Evolutionary conservation across 306 rosid species (phyloP).

Genomic region (Rosa persica): DNA sequence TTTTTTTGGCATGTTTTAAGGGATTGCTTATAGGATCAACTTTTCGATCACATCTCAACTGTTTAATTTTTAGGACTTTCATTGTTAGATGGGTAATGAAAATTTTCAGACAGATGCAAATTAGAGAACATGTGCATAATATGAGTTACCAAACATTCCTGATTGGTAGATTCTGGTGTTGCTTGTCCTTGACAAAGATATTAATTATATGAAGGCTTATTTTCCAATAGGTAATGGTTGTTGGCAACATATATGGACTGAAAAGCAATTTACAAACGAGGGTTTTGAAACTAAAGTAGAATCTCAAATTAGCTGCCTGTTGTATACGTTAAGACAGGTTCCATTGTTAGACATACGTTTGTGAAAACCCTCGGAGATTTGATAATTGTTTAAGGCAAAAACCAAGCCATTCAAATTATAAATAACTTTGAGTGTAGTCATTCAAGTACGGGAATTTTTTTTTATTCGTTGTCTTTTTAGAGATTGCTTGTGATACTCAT

Average conservation of each 20-base stretch:
- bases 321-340: conserved; percentile 69
- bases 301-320: conserved; percentile 81
- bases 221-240: conserved; percentile 69
- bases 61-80: no score
- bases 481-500: no score
- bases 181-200: conserved; percentile 83
- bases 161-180: conserved; percentile 86
- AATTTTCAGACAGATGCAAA: no score
- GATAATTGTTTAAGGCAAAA: conserved; percentile 44
- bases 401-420: no score
- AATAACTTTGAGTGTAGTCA: no score
- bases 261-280: conserved; percentile 50
- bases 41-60: no score
- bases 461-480: no score
- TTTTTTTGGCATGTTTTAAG: no score
- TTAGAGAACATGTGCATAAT: conserved; percentile 48
- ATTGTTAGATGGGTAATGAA: no score
- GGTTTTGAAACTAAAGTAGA: conserved; percentile 71
- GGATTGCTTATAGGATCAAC: no score
- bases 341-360: conserved; percentile 67
- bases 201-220: conserved; percentile 64
- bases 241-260: conserved; percentile 89
- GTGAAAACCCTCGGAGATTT: conserved; percentile 54
- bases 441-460: no score
- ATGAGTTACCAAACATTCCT: no score